Evolutionary conservation across 768 basidiomycete species (phyloP).

Genomic region (Mycena albidolilacea): DNA sequence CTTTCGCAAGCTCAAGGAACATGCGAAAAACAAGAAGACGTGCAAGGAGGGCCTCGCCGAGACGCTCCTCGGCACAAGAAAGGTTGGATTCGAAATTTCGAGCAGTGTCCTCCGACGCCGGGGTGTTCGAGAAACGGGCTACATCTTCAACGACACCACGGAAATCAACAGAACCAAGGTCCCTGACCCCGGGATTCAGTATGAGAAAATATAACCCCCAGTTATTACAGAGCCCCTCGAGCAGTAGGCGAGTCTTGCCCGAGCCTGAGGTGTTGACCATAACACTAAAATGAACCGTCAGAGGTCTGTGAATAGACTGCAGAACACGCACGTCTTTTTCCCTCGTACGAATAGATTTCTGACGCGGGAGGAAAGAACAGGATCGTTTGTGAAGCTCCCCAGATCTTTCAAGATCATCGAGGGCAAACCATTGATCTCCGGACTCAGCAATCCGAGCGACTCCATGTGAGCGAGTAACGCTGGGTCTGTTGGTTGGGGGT

Average conservation of each 20-base stretch:
- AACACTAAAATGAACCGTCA: background rate
- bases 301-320: background rate
- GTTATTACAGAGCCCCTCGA: slow-evolving; percentile 27
- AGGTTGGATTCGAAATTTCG: background rate
- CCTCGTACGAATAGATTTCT: background rate
- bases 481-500: background rate
- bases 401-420: background rate
- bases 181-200: background rate
- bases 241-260: slow-evolving; percentile 26
- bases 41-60: background rate
- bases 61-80: background rate
- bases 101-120: background rate
- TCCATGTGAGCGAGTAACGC: slow-evolving; percentile 1
- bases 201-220: slow-evolving; percentile 27
- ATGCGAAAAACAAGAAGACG: slow-evolving; percentile 2
- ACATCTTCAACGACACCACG: background rate
- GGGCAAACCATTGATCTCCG: background rate
- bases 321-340: background rate
- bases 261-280: slow-evolving; percentile 33
- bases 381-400: background rate
- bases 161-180: background rate
- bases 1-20: background rate
- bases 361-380: background rate
- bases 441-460: background rate
- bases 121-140: background rate